phyloP scores from a whole-genome alignment of 2,329 filamentous ascomycete species.

The Diplodia corticola region DNA sequence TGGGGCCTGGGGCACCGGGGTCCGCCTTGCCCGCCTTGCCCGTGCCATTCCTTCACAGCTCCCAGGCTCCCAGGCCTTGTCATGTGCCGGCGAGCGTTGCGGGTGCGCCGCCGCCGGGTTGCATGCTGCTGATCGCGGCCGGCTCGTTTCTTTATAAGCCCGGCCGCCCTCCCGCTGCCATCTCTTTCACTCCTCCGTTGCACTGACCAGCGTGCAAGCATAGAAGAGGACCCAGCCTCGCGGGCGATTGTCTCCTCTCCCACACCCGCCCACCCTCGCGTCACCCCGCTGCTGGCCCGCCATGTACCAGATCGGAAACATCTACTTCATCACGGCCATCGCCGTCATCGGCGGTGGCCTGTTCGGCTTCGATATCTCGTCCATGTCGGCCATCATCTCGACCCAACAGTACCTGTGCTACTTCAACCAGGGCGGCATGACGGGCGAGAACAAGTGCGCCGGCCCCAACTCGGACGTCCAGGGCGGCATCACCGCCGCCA shows the following conservation, averaged over 20 bases:
- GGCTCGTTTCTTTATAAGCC: slow-evolving; percentile 13
- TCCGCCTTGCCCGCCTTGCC: slow-evolving; percentile 9
- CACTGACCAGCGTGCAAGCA: background rate
- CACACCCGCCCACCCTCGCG: background rate
- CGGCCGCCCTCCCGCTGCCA: background rate
- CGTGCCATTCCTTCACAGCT: slow-evolving; percentile 1
- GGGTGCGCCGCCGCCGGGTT: background rate
- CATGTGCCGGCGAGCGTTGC: slow-evolving; percentile 12
- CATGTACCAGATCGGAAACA: slow-evolving; percentile 50
- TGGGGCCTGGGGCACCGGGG: slow-evolving; percentile 8
- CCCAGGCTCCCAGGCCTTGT: slow-evolving; percentile 1
- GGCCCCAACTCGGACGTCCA: slow-evolving; percentile 59
- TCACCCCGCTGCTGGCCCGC: background rate
- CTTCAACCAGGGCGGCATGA: slow-evolving; percentile 59
- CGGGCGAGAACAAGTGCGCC: slow-evolving; percentile 43
- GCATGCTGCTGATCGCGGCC: background rate
- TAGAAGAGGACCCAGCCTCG: slow-evolving; percentile 1
- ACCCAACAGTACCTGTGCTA: slow-evolving; percentile 70
- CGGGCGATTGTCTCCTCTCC: background rate
- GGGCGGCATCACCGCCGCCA: slow-evolving; percentile 69
- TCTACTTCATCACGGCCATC: slow-evolving; percentile 59
- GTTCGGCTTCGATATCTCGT: slow-evolving; percentile 67
- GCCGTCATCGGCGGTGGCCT: slow-evolving; percentile 63
- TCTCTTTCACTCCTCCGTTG: background rate
- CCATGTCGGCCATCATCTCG: slow-evolving; percentile 52